Base-by-base conservation (phyloP, 257 asterid genomes). In the Thymus quinquecostatus region DNA sequence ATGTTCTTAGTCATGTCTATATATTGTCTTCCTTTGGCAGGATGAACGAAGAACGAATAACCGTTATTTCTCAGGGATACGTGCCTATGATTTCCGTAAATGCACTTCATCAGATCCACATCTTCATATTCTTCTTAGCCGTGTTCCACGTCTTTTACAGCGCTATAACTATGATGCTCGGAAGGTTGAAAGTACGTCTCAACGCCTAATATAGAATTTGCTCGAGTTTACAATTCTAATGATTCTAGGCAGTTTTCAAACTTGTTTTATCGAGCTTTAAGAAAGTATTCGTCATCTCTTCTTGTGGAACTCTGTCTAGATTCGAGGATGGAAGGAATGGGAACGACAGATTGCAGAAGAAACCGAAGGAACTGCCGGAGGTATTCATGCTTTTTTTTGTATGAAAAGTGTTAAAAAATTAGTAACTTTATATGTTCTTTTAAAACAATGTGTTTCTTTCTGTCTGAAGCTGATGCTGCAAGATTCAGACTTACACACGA, bases 291-390 rank as follows among this genome's bases (percentile, higher is more conserved):
- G 3, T 32, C 67, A 14, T 43, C 49, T 68, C 58, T 3, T 43
- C 34, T 21, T 21, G 21, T 21, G 21, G 21, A 21, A 21, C 21
- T 21, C 36, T 54, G 38, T 69, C 71, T 75, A 94, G 99, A 94
- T 88, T 77, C 96, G 97, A 12, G 90, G 90, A 61, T 94, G 99
- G 99, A 94, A 89, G 77, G 89, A 76, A 1, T 94, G 99, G 99
- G 99, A 94, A 78, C 64, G 34, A 38, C 83, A 84, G 65, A 72
- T 76, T 53, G 74, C 73, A 51, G 45, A 60, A n/a, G 82, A 85
- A 29, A 62, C 80, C 43, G 87, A 80, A 28, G 51, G 60, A 62
- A 56, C 88, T 66, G 81, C 84, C 59, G 96, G 96, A 13, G 54
- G 54, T 48, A 48, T 11, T 4, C 89, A 85, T 32, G 13, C 2